Base-by-base conservation (phyloP, 345 rosid species). In the Acer saccharum region DNA sequence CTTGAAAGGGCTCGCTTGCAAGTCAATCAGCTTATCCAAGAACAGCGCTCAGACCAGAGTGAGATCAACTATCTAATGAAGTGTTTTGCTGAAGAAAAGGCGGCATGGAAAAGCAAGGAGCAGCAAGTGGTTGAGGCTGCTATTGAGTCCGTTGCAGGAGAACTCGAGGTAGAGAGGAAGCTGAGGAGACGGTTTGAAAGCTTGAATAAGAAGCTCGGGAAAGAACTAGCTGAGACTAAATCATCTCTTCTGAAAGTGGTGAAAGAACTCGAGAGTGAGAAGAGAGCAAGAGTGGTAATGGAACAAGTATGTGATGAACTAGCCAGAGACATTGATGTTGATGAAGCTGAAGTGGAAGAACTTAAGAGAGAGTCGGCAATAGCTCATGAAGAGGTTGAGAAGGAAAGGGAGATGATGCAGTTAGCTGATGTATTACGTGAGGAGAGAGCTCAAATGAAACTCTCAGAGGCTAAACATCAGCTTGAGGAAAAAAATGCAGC, bases 161-260 rank as follows among this genome's bases (percentile, higher is more conserved):
- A 96, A 74, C 98, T 94, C 50, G 97, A 96, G 27, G 91, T 88
- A 43, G 99, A 92, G 79, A 91, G 87, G 87, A 94, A 92, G 80
- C 79, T 96, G 80, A 89, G 99, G 83, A 88, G 93, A 83, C 81
- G 93, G 69, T 81, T 88, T 35, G 99, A 94, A 82, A 83, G 98
- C 86, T 88, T 96, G 86, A 96, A 94, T 90, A 96, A 94, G 93
- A 96, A 92, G 85, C 83, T 94, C 2, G 98, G 99, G 18, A 89
- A 81, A 77, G 99, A 94, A 80, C 82, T 94, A 25, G 88, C 95
- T 7, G 92, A 96, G 83, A 85, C 94, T 41, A 96, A 91, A 84
- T 71, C 86, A 50, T 87, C 90, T 74, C 86, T 96, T 71, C 78
- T 90, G 76, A 81, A 91, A 84, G 84, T 89, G 11, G 91, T 90